Evolutionary conservation across 768 basidiomycete genomes (phyloP).

Genomic region (Lentinula sp.): DNA sequence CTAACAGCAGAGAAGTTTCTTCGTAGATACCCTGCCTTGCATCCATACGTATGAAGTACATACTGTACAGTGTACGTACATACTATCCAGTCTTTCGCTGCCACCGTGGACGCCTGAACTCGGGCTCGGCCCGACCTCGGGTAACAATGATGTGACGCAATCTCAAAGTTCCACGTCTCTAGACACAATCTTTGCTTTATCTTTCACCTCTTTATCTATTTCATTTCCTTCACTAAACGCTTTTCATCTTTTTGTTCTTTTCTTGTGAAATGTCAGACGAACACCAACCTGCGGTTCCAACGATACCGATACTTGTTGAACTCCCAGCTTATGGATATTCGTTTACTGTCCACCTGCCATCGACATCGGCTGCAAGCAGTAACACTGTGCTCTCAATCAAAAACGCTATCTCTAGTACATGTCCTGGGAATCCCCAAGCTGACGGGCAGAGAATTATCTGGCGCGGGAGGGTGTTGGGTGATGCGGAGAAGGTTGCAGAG

Average conservation of each 20-base stretch:
- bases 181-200: neutral
- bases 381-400: constrained; percentile 62
- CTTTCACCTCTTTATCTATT: neutral
- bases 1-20: too few species aligned
- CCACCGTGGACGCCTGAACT: too few species aligned
- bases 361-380: constrained; percentile 16
- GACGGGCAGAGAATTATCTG: constrained; percentile 77
- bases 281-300: neutral
- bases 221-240: neutral
- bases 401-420: constrained; percentile 51
- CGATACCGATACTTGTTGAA: constrained; percentile 50
- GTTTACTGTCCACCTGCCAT: constrained; percentile 44
- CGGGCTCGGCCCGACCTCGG: too few species aligned
- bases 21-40: too few species aligned
- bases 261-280: neutral
- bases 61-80: too few species aligned
- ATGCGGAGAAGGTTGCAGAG: constrained; percentile 58
- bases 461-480: constrained; percentile 60
- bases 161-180: too few species aligned
- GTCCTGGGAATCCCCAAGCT: constrained; percentile 57
- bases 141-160: too few species aligned
- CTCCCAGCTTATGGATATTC: constrained; percentile 71
- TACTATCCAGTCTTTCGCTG: too few species aligned
- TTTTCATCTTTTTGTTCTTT: neutral
- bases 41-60: too few species aligned